Evolutionary conservation across 192 early-diverging fungal genomes (phyloP).

Genomic region (Haplosporangium gracile): DNA sequence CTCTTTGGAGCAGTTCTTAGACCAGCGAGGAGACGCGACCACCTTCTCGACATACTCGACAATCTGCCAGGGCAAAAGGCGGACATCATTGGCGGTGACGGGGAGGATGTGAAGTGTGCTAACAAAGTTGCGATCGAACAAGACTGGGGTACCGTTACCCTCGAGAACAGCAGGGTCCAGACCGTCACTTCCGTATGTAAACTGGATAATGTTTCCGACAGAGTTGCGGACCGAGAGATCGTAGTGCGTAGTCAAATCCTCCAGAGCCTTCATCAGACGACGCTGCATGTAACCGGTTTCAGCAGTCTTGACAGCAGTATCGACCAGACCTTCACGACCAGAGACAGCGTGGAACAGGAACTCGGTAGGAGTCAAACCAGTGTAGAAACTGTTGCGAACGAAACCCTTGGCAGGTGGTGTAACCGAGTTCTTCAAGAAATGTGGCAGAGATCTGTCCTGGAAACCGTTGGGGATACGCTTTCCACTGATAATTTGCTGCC

Average conservation of each 20-base stretch:
- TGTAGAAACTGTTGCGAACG: conserved; percentile 97
- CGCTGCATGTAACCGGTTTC: conserved; percentile 99
- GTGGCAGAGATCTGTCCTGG: conserved; percentile 95
- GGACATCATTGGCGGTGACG: conserved; percentile 38
- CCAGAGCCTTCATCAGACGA: conserved; percentile 97
- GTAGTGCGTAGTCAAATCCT: conserved; percentile 96
- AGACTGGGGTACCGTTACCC: conserved; percentile 89
- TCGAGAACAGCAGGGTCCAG: conserved; percentile 96
- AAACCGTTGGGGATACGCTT: conserved; percentile 98
- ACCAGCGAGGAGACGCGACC: conserved; percentile 64
- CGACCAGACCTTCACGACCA: conserved; percentile 99
- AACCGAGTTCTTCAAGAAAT: conserved; percentile 95
- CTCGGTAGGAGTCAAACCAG: conserved; percentile 95
- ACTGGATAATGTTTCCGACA: conserved; percentile 92
- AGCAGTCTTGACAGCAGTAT: conserved; percentile 99
- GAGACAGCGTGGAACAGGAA: conserved; percentile 99
- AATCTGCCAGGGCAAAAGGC: conserved; percentile 77
- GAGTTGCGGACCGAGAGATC: conserved; percentile 96
- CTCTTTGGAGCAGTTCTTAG: conserved; percentile 64
- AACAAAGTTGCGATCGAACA: conserved; percentile 85
- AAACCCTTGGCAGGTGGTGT: conserved; percentile 97
- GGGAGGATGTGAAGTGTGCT: conserved; percentile 41
- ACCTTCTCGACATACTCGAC: conserved; percentile 61
- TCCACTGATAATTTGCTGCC: conserved; percentile 99
- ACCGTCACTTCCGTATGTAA: conserved; percentile 95